phyloP scores from a whole-genome alignment of 1,284 basidiomycete species.

The Blastosporella zonata region DNA sequence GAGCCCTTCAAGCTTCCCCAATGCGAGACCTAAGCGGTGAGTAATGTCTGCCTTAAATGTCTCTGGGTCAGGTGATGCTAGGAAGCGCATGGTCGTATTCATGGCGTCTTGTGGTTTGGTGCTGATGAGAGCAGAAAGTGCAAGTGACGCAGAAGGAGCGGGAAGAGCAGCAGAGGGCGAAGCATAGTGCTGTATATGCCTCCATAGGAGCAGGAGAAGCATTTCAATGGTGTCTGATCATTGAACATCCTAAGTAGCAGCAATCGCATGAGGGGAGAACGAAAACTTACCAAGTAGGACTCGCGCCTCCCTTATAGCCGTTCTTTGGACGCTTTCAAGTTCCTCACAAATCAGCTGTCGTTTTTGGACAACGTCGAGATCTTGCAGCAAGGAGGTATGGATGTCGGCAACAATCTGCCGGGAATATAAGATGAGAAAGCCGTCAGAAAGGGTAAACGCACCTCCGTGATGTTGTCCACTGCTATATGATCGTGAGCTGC shows the following conservation, averaged over 20 bases:
- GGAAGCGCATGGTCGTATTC: slow-evolving; percentile 50
- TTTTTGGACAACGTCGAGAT: slow-evolving; percentile 67
- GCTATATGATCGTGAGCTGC: slow-evolving; percentile 67
- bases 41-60: slow-evolving; percentile 55
- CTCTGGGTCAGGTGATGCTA: slow-evolving; percentile 50
- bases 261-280: slow-evolving; percentile 1
- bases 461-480: slow-evolving; percentile 72
- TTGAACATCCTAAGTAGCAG: not conserved
- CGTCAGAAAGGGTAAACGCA: slow-evolving; percentile 21
- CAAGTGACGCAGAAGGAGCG: slow-evolving; percentile 14
- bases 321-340: slow-evolving; percentile 46
- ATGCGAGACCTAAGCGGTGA: slow-evolving; percentile 45
- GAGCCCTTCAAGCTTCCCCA: slow-evolving; percentile 48
- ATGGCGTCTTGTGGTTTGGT: slow-evolving; percentile 24
- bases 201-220: slow-evolving; percentile 80
- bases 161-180: slow-evolving; percentile 18
- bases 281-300: slow-evolving; percentile 44
- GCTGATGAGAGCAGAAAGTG: slow-evolving; percentile 10
- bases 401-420: slow-evolving; percentile 55
- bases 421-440: slow-evolving; percentile 5
- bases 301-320: slow-evolving; percentile 46
- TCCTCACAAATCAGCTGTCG: slow-evolving; percentile 60
- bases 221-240: slow-evolving; percentile 74
- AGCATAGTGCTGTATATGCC: slow-evolving; percentile 72
- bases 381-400: slow-evolving; percentile 53